These are phyloP conservation scores for Coleophoma cylindrospora DNA, from an alignment of 2,329 filamentous ascomycete genomes.

Conservation along the genomic window DNA sequence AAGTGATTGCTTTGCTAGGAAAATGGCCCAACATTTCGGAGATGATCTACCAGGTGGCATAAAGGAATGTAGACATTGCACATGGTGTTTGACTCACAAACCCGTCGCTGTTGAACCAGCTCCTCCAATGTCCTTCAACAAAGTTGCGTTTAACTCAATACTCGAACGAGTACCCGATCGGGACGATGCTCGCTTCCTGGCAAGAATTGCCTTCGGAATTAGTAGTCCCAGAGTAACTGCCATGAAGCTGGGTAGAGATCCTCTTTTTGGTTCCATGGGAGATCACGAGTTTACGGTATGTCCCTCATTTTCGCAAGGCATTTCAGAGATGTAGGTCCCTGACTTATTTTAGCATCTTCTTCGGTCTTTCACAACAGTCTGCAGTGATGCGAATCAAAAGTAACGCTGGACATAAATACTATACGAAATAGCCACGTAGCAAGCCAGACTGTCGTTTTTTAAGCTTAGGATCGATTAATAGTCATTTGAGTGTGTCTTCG, in stretches of 20 bases:
- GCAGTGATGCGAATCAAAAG: neutral
- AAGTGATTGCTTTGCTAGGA: slow-evolving; percentile 42
- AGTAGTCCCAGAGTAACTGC: slow-evolving; percentile 47
- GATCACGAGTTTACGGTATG: slow-evolving; percentile 48
- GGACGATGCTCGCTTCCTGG: slow-evolving; percentile 54
- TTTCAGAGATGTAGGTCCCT: neutral
- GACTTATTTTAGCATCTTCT: neutral
- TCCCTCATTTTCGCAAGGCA: neutral
- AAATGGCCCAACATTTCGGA: slow-evolving; percentile 52
- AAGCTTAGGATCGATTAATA: too few relatives aligned
- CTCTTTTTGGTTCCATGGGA: slow-evolving; percentile 46
- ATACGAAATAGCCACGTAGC: too few relatives aligned
- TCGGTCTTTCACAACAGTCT: neutral
- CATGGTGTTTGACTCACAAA: slow-evolving; percentile 36
- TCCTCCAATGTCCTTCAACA: slow-evolving; percentile 33
- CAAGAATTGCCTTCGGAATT: slow-evolving; percentile 58
- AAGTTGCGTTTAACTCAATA: slow-evolving; percentile 34
- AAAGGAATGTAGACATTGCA: slow-evolving; percentile 49
- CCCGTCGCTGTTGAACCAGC: slow-evolving; percentile 33
- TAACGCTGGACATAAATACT: too few relatives aligned
- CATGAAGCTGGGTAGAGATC: slow-evolving; percentile 39
- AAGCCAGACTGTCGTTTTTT: too few relatives aligned
- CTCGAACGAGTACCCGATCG: slow-evolving; percentile 38
- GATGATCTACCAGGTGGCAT: slow-evolving; percentile 40
- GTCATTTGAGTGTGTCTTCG: too few relatives aligned